These are phyloP conservation scores for Neolentinus lepideus DNA, from an alignment of 1,284 basidiomycete species.

Conservation along the genomic window DNA sequence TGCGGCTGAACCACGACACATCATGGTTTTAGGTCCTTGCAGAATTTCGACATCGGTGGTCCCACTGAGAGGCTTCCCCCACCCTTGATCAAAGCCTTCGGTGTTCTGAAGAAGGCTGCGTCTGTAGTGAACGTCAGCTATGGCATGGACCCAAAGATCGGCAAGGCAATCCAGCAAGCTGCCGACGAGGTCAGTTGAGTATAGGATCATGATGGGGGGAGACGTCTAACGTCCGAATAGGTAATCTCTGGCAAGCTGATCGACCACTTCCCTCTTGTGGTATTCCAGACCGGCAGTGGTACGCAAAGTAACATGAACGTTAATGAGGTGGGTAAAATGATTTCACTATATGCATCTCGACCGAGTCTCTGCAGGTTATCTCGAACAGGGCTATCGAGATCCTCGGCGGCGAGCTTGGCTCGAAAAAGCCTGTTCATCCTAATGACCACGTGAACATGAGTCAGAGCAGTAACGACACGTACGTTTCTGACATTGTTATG, in stretches of 20 bases:
- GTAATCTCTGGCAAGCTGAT: constrained; percentile 94
- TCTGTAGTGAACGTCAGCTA: constrained; percentile 88
- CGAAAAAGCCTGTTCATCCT: constrained; percentile 97
- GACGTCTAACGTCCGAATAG: constrained; percentile 26
- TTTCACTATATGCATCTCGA: neutral
- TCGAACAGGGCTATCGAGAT: constrained; percentile 98
- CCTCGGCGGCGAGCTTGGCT: constrained; percentile 92
- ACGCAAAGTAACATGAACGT: constrained; percentile 99
- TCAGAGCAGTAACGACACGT: constrained; percentile 99
- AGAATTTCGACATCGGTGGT: constrained; percentile 99
- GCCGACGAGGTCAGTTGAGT: constrained; percentile 76
- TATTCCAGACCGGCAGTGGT: constrained; percentile 98
- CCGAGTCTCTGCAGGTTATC: constrained; percentile 64
- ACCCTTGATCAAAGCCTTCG: constrained; percentile 96
- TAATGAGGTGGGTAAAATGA: constrained; percentile 68
- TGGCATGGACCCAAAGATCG: constrained; percentile 88
- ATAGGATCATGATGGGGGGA: constrained; percentile 5
- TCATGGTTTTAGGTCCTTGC: constrained; percentile 61
- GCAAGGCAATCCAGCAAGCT: constrained; percentile 86
- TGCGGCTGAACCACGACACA: neutral
- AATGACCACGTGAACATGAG: constrained; percentile 99
- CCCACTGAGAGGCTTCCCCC: constrained; percentile 87
- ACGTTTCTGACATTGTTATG: constrained; percentile 16
- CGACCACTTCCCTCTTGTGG: constrained; percentile 96
- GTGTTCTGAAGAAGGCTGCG: constrained; percentile 97